Percentiles rank a stretch among this genome's conserved stretches.
phyloP scores from a whole-genome alignment of 2,329 filamentous ascomycete species.

The Zymoseptoria brevis region DNA sequence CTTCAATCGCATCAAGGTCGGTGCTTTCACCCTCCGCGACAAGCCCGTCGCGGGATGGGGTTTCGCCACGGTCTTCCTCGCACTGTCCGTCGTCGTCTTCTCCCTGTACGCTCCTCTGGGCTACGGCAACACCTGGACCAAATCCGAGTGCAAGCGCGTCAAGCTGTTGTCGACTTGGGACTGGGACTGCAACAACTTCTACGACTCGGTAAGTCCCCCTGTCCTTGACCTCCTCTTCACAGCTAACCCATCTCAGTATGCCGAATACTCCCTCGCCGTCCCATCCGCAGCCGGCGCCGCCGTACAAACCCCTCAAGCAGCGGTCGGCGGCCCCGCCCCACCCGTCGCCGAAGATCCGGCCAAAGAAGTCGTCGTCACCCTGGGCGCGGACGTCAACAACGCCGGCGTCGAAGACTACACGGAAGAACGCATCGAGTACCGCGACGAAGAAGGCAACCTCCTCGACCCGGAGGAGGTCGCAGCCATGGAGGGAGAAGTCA shows the following conservation, averaged over 20 bases:
- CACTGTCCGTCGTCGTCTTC: constrained; percentile 67
- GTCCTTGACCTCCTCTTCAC: not conserved
- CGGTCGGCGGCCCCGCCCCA: constrained; percentile 25
- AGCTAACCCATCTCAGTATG: constrained; percentile 20
- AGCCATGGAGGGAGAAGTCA: constrained; percentile 80
- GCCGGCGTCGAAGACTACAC: constrained; percentile 34
- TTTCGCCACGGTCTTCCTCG: constrained; percentile 66
- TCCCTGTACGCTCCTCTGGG: constrained; percentile 78
- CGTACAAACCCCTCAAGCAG: constrained; percentile 22
- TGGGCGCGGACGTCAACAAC: constrained; percentile 11
- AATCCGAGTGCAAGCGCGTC: constrained; percentile 72
- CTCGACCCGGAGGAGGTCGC: constrained; percentile 77
- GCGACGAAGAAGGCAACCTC: constrained; percentile 87
- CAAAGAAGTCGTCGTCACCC: constrained; percentile 30
- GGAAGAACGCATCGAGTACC: constrained; percentile 86
- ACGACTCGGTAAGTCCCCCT: constrained; percentile 65
- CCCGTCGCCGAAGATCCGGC: constrained; percentile 31
- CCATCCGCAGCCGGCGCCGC: constrained; percentile 17
- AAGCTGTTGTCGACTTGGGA: constrained; percentile 90
- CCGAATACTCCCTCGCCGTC: constrained; percentile 26
- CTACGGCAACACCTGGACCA: constrained; percentile 93
- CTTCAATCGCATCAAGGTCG: constrained; percentile 60
- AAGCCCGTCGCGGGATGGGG: constrained; percentile 66
- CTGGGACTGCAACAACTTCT: constrained; percentile 95
- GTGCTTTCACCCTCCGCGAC: constrained; percentile 45